Conservation (phyloP, 768 basidiomycete genomes). For the Suillus alpinus region DNA sequence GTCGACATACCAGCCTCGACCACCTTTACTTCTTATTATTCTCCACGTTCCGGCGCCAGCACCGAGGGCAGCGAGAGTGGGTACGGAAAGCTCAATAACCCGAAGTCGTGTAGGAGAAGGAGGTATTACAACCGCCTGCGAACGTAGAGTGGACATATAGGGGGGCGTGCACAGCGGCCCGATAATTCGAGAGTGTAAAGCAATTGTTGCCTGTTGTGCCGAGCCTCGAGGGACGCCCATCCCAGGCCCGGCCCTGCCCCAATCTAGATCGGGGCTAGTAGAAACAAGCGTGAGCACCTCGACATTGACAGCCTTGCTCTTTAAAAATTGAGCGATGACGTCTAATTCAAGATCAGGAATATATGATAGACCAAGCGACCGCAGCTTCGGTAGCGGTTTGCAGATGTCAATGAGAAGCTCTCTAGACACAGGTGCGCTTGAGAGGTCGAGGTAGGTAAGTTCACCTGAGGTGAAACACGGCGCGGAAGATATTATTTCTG, state of each 20-base stretch:
- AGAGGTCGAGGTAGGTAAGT: constrained; percentile 87
- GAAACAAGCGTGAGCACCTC: constrained; percentile 83
- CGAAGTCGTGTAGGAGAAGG: constrained; percentile 71
- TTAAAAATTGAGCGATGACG: constrained; percentile 66
- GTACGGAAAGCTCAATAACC: constrained; percentile 80
- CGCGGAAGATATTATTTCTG: constrained; percentile 62
- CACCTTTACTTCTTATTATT: constrained; percentile 88
- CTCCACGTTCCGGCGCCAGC: constrained; percentile 84
- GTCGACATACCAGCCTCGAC: constrained; percentile 94
- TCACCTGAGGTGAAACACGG: constrained; percentile 77
- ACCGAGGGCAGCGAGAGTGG: constrained; percentile 69
- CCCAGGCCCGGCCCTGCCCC: constrained; percentile 37
- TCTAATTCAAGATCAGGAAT: constrained; percentile 69
- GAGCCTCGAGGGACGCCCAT: constrained; percentile 33
- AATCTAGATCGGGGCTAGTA: constrained; percentile 74
- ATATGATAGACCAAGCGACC: constrained; percentile 88
- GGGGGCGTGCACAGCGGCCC: constrained; percentile 78
- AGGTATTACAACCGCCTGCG: constrained; percentile 27
- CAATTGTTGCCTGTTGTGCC: constrained; percentile 67
- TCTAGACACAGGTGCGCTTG: constrained; percentile 71
- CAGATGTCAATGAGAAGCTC: constrained; percentile 49
- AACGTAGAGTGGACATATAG: constrained; percentile 56
- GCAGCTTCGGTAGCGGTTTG: constrained; percentile 66
- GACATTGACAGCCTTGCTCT: constrained; percentile 64
- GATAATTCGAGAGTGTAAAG: constrained; percentile 75